Evolutionary conservation across 345 rosid genomes (phyloP).

Genomic region (Euphorbia pulcherrima): DNA sequence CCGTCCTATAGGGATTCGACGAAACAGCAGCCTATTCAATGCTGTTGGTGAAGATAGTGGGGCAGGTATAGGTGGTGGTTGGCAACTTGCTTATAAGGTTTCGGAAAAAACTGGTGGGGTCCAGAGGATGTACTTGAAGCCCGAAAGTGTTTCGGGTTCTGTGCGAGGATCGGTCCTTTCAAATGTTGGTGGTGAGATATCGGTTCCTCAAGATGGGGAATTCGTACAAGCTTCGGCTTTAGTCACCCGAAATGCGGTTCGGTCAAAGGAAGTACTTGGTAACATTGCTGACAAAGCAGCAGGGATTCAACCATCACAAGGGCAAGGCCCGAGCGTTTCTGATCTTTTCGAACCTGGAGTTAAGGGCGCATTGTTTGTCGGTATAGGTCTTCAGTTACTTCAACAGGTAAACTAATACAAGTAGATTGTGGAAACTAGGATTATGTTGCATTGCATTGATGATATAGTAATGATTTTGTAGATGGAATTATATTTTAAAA

Average conservation of each 20-base stretch:
- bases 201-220: conserved; percentile 51
- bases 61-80: conserved; percentile 96
- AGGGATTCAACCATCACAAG: conserved; percentile 37
- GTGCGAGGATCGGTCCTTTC: conserved; percentile 78
- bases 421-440: no score
- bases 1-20: conserved; percentile 60
- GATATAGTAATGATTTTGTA: no score
- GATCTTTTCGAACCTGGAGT: conserved; percentile 90
- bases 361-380: conserved; percentile 76
- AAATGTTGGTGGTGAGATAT: conserved; percentile 52
- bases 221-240: conserved; percentile 85
- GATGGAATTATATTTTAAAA: no score
- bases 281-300: conserved; percentile 28
- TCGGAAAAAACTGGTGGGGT: conserved; percentile 66
- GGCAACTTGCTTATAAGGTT: conserved; percentile 97
- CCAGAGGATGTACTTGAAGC: conserved; percentile 76
- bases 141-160: conserved; percentile 68
- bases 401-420: no score
- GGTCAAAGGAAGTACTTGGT: conserved; percentile 21
- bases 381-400: conserved; percentile 86
- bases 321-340: conserved; percentile 67
- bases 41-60: conserved; percentile 61
- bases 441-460: no score
- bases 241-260: conserved; percentile 26
- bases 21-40: conserved; percentile 61